These are phyloP conservation scores for Fusarium zealandicum DNA, from an alignment of 2,329 filamentous ascomycete species.

Conservation along the genomic window DNA sequence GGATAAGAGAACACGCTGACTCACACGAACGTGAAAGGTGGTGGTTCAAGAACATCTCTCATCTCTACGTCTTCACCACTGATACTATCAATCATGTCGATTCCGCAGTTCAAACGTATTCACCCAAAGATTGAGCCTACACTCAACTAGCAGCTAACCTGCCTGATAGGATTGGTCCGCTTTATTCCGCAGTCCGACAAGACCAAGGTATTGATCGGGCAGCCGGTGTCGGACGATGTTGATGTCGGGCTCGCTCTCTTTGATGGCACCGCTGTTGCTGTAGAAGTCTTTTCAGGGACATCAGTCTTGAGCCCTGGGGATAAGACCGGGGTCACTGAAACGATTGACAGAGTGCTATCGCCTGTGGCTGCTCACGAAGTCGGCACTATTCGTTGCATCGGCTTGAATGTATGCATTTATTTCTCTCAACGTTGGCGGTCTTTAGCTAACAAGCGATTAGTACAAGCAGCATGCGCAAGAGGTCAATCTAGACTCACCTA, in stretches of 20 bases:
- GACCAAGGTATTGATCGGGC: slow-evolving; percentile 59
- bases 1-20: too few species aligned
- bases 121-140: too few species aligned
- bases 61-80: too few species aligned
- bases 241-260: slow-evolving; percentile 66
- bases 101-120: not conserved
- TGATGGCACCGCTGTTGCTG: slow-evolving; percentile 61
- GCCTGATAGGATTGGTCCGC: slow-evolving; percentile 63
- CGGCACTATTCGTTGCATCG: slow-evolving; percentile 64
- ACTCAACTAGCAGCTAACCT: too few species aligned
- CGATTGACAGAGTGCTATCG: slow-evolving; percentile 57
- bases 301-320: slow-evolving; percentile 63
- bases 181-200: slow-evolving; percentile 60
- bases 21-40: not conserved
- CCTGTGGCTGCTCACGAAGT: slow-evolving; percentile 44
- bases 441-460: slow-evolving; percentile 19
- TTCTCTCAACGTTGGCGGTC: not conserved
- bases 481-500: slow-evolving; percentile 58
- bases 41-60: too few species aligned
- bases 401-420: slow-evolving; percentile 55
- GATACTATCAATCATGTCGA: not conserved
- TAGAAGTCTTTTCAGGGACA: slow-evolving; percentile 62
- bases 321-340: slow-evolving; percentile 54
- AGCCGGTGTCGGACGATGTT: slow-evolving; percentile 58
- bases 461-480: slow-evolving; percentile 51